Conservation (phyloP, 1,284 basidiomycete genomes). For the Irpex lacteus region DNA sequence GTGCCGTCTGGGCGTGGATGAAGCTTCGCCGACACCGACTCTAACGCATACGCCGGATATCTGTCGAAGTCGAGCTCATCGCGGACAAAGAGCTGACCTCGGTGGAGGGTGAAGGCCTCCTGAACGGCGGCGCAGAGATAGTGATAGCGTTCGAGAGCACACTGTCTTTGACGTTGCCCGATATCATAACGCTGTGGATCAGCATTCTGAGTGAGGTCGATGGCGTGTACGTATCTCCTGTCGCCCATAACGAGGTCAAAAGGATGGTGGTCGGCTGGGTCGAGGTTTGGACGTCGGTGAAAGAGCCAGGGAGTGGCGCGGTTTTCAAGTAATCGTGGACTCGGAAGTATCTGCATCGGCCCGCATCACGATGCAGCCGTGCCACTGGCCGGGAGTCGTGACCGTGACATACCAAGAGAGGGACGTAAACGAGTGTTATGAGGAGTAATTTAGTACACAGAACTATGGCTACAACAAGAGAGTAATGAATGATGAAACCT, state of each 20-base stretch:
- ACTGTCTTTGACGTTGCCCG: constrained; percentile 7
- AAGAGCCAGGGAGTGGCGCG: not conserved
- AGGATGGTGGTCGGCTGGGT: not conserved
- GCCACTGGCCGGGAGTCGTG: no score
- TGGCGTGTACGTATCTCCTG: not conserved
- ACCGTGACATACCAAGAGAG: not conserved
- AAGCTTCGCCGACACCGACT: constrained; percentile 19
- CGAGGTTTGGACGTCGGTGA: not conserved
- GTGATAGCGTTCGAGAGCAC: constrained; percentile 14
- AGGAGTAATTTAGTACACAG: not conserved
- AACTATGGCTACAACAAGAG: not conserved
- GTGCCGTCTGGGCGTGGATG: constrained; percentile 21
- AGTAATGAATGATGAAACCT: not conserved
- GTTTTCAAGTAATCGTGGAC: not conserved
- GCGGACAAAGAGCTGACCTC: constrained; percentile 10
- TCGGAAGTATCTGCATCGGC: not conserved
- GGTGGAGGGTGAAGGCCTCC: constrained; percentile 1
- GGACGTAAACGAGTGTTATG: not conserved
- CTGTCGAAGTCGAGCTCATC: constrained; percentile 12
- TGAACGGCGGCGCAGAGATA: constrained; percentile 16
- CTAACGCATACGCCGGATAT: constrained; percentile 12
- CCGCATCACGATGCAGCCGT: not conserved
- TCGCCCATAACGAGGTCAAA: not conserved
- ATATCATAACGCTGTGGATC: not conserved
- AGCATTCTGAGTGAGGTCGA: not conserved